A percentile compares a stretch with the other conserved stretches of the same genome.
phyloP scores from a whole-genome alignment of 805 yeast genomes.

The Hanseniaspora jakobsenii region DNA sequence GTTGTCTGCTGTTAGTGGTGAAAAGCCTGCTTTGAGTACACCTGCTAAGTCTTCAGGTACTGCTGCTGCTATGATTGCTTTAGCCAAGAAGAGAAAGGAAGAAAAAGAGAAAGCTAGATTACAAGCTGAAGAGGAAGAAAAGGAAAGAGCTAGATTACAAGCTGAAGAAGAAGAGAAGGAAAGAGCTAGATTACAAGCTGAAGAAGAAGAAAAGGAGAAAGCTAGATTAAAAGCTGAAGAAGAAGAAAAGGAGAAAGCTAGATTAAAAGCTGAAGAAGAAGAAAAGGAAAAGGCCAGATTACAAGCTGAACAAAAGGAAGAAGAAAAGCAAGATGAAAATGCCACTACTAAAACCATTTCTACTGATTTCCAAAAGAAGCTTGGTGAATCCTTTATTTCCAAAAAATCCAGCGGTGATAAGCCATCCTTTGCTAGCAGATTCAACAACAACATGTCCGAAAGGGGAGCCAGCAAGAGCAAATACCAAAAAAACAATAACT shows the following conservation, averaged over 20 bases:
- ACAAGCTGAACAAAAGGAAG: conserved; percentile 16
- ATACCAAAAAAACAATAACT: not conserved
- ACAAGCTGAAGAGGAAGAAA: conserved; percentile 17
- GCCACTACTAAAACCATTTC: conserved; percentile 11
- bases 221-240: conserved; percentile 4
- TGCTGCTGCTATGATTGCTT: not conserved
- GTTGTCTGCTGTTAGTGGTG: no score
- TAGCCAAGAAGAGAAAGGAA: conserved; percentile 13
- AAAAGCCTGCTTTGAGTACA: no score
- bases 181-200: conserved; percentile 6
- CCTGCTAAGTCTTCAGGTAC: no score
- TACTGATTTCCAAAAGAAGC: not conserved
- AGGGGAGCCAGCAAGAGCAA: not conserved
- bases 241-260: conserved; percentile 13
- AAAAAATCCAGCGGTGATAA: no score
- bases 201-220: conserved; percentile 10
- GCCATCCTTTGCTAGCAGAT: no score
- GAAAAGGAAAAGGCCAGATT: conserved; percentile 18
- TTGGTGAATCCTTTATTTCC: no score
- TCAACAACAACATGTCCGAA: no score
- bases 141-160: conserved; percentile 15
- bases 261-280: conserved; percentile 8
- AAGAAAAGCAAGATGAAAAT: conserved; percentile 18
- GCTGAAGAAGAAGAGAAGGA: conserved; percentile 16
- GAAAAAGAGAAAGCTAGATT: conserved; percentile 13